A percentile compares a stretch with the other conserved stretches of the same genome.
phyloP scores from a whole-genome alignment of 139 green algal species.

The Tetradesmus obliquus region DNA sequence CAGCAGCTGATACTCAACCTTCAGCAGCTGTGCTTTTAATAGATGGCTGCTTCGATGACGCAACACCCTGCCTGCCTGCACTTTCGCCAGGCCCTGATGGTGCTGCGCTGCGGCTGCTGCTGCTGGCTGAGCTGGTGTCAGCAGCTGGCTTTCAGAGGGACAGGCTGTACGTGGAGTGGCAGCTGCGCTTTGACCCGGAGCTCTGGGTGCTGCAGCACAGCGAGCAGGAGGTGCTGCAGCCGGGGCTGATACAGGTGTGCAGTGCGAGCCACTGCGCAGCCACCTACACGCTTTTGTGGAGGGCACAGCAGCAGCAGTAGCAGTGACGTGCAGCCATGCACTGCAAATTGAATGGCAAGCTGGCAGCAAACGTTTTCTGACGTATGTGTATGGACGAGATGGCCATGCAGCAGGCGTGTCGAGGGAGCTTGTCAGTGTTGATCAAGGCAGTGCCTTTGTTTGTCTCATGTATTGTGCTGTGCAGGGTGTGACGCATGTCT shows the following conservation, averaged over 20 bases:
- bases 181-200: conserved; percentile 57
- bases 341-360: neutral
- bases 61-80: neutral
- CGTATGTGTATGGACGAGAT: no score
- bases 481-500: conserved; percentile 72
- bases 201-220: conserved; percentile 59
- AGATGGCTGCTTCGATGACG: no score
- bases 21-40: no score
- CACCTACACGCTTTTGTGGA: neutral
- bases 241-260: conserved; percentile 54
- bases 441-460: neutral
- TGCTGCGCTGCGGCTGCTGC: conserved; percentile 53
- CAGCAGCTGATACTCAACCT: neutral
- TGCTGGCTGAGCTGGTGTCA: conserved; percentile 67
- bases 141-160: conserved; percentile 62
- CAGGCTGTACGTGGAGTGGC: conserved; percentile 72
- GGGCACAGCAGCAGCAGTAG: no score
- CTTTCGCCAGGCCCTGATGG: conserved; percentile 37
- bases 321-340: neutral
- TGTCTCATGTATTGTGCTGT: neutral
- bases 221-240: conserved; percentile 44
- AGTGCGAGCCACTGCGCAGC: neutral
- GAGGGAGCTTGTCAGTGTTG: no score
- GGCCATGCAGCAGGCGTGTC: no score
- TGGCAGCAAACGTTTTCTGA: no score